Percentiles rank a stretch among this genome's conserved stretches.
phyloP scores from a whole-genome alignment of 2,329 filamentous ascomycete genomes.

The Aureobasidium sp. region DNA sequence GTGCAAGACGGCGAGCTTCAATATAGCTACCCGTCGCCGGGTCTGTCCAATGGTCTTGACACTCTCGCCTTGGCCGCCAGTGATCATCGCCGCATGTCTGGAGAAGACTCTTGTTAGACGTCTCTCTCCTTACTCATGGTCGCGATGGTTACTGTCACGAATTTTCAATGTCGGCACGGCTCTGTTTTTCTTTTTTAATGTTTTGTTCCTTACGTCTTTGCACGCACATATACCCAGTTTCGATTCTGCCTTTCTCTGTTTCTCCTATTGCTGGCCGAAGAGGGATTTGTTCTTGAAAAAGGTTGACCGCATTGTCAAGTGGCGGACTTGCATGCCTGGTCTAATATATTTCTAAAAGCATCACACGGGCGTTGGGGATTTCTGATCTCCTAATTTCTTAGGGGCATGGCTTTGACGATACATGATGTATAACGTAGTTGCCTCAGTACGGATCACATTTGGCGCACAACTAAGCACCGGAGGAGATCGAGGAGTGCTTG shows the following conservation, averaged over 20 bases:
- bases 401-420: not conserved
- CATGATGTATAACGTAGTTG: not conserved
- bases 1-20: slow-evolving; percentile 27
- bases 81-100: slow-evolving; percentile 28
- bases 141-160: slow-evolving; percentile 1
- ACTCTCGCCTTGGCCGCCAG: slow-evolving; percentile 32
- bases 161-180: slow-evolving; percentile 2
- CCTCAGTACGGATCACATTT: not conserved
- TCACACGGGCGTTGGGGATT: not conserved
- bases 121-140: not conserved
- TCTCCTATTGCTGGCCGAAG: not conserved
- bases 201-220: not conserved
- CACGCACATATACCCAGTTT: slow-evolving; percentile 17
- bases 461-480: not conserved
- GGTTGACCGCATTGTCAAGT: not conserved
- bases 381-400: not conserved
- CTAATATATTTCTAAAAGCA: slow-evolving; percentile 11
- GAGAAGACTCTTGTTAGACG: slow-evolving; percentile 23
- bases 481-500: not conserved
- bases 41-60: slow-evolving; percentile 32
- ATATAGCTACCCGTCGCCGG: slow-evolving; percentile 31
- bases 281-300: not conserved
- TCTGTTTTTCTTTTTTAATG: slow-evolving; percentile 2
- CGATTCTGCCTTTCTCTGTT: not conserved
- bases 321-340: not conserved